Conservation (phyloP, 2,329 filamentous ascomycete species). For the Akanthomyces uredinophilus region DNA sequence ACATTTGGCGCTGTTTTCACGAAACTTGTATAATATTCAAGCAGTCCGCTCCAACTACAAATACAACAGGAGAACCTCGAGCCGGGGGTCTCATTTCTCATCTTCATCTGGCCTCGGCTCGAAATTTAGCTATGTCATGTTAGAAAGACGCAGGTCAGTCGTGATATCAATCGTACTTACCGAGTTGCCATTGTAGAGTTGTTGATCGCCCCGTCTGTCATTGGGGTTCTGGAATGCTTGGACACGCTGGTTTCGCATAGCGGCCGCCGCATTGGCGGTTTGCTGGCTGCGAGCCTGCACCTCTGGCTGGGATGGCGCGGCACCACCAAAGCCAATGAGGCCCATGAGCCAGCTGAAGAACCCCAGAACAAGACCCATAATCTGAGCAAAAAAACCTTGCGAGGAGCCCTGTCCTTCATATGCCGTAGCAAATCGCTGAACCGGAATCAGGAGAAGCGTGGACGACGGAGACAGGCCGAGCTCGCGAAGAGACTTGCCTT, state of each 20-base stretch:
- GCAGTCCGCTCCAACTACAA: conserved; percentile 15
- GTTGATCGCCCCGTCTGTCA: conserved; percentile 52
- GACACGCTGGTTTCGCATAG: conserved; percentile 21
- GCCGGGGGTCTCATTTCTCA: conserved; percentile 28
- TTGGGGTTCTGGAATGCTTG: conserved; percentile 29
- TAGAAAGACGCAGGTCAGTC: conserved; percentile 20
- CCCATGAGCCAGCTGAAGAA: conserved; percentile 27
- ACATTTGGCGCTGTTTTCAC: conserved; percentile 19
- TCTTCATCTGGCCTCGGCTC: conserved; percentile 60
- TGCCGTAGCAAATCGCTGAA: conserved; percentile 43
- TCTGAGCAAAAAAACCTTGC: conserved; percentile 23
- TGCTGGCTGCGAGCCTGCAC: background rate
- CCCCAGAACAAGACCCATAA: conserved; percentile 27
- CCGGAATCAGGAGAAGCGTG: conserved; percentile 75
- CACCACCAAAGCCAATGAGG: conserved; percentile 24
- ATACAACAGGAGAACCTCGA: background rate
- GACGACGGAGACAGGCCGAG: conserved; percentile 73
- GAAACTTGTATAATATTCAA: conserved; percentile 20
- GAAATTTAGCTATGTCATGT: conserved; percentile 55
- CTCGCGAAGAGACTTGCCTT: conserved; percentile 60
- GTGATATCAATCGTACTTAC: conserved; percentile 42
- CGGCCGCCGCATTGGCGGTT: conserved; percentile 3
- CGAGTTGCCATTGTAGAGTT: conserved; percentile 90
- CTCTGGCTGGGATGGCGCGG: conserved; percentile 8
- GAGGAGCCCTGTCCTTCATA: conserved; percentile 30